Base-by-base conservation (phyloP, 352 stramenopile species). In the Albugo candida region DNA sequence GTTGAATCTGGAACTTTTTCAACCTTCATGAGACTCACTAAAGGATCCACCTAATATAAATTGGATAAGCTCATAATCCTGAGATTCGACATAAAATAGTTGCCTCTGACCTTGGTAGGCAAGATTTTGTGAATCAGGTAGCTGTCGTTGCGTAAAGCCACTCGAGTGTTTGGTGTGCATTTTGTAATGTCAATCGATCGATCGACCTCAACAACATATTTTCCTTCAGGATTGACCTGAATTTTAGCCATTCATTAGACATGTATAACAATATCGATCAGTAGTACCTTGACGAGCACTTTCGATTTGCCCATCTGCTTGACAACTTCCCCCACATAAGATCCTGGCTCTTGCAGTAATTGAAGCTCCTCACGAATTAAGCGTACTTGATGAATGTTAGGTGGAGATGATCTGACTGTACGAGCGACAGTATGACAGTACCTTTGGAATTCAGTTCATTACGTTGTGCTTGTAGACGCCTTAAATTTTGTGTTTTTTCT, bases 251-350 rank as follows among this genome's bases (percentile, higher is more conserved):
- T 14, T 50, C 12, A 31, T 17, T 3, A 5, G 13, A 36, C 4
- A 53, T n/a, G 41, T 2, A 21, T 16, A 17, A 19, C 4, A 48
- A 53, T 27, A 56, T 14, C n/a, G 47, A 38, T 31, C 51, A 17
- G 31, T n/a, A 47, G 67, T 50, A 95, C 83, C 58, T 99, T 99
- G 13, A 99, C 95, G 17, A 99, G 70, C 19, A 99, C 94, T 61
- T 99, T 99, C 51, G 95, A 96, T 72, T 98, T 97, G 55, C 94
- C 93, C 94, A 99, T 99, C 56, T 96, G 82, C 72, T 99, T 99
- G 14, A 99, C 93, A 36, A 99, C 94, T 64, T 99, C 95, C 48
- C 95, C 95, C 36, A 99, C 95, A 51, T 98, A 98, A 43, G 81
- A 97, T 17, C 94, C 95, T 0, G 95, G 94, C 60, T 99, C 95